Percentiles rank a stretch among this genome's conserved stretches.
Evolutionary conservation across 2,329 filamentous ascomycete genomes (phyloP).

Genomic region (Trichoderma hamatum): DNA sequence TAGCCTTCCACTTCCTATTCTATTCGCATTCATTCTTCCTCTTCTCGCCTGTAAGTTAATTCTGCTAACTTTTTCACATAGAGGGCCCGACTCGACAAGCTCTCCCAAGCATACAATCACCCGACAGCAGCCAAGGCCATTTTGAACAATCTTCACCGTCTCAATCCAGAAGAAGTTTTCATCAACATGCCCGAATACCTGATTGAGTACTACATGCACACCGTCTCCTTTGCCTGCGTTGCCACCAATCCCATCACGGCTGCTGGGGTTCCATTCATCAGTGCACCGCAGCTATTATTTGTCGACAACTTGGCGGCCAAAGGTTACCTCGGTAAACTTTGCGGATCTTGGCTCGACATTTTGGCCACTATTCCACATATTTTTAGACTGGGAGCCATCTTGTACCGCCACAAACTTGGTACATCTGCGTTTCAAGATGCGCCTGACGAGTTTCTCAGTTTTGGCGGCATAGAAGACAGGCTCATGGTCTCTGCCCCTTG

Average conservation of each 20-base stretch:
- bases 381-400: conserved; percentile 48
- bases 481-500: conserved; percentile 46
- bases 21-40: too few relatives aligned
- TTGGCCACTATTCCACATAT: conserved; percentile 44
- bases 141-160: conserved; percentile 42
- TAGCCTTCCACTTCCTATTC: conserved; percentile 10
- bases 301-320: conserved; percentile 37
- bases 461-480: conserved; percentile 47
- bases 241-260: conserved; percentile 43
- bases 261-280: conserved; percentile 38
- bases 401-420: conserved; percentile 34
- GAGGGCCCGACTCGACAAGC: conserved; percentile 49
- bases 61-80: background rate
- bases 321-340: conserved; percentile 43
- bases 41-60: too few relatives aligned
- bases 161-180: conserved; percentile 39
- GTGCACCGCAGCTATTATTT: conserved; percentile 37
- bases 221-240: conserved; percentile 51
- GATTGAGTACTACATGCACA: conserved; percentile 54
- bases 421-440: background rate
- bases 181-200: conserved; percentile 49
- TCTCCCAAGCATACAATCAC: conserved; percentile 51
- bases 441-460: conserved; percentile 48
- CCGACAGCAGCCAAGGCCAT: conserved; percentile 49
- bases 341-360: conserved; percentile 46